Conservation (phyloP, 163 green algal genomes). For the Chlamydomonas reinhardtii region DNA sequence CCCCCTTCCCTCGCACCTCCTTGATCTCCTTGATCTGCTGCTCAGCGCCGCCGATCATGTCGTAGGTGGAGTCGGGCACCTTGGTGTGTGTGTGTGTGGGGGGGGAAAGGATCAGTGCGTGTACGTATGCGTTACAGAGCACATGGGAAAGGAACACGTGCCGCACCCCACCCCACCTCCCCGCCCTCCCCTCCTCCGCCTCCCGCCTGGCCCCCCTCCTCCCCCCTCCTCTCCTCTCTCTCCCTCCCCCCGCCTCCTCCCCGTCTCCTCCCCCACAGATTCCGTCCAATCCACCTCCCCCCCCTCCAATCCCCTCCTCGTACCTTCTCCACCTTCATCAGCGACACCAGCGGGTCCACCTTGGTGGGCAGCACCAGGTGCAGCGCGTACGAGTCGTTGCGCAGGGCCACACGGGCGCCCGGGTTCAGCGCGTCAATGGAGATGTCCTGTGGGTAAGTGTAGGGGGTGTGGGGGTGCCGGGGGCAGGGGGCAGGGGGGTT, state of each 20-base stretch:
- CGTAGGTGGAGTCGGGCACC: constrained; percentile 99
- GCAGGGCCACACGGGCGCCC: constrained; percentile 92
- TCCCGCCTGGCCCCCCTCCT: too few species aligned
- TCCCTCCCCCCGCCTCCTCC: too few species aligned
- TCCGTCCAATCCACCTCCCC: too few species aligned
- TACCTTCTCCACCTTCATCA: constrained; percentile 99
- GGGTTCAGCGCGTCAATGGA: constrained; percentile 86
- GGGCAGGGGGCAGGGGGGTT: neutral
- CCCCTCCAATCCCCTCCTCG: neutral
- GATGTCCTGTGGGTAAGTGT: constrained; percentile 69
- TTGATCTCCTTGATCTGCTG: constrained; percentile 99
- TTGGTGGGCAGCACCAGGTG: constrained; percentile 97
- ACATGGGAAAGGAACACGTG: too few species aligned
- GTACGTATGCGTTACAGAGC: too few species aligned
- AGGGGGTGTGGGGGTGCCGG: neutral
- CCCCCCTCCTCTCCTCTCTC: too few species aligned
- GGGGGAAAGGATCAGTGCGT: too few species aligned
- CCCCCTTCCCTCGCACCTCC: constrained; percentile 87
- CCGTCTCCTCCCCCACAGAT: too few species aligned
- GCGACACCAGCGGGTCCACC: constrained; percentile 93
- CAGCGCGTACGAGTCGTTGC: constrained; percentile 95
- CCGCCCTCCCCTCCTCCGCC: too few species aligned
- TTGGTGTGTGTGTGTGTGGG: neutral
- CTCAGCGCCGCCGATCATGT: constrained; percentile 99
- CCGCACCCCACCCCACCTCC: too few species aligned